Percentiles rank a stretch among this genome's conserved stretches.
Evolutionary conservation across 331 rosid genomes (phyloP).

Genomic region (Rosa hybrid): DNA sequence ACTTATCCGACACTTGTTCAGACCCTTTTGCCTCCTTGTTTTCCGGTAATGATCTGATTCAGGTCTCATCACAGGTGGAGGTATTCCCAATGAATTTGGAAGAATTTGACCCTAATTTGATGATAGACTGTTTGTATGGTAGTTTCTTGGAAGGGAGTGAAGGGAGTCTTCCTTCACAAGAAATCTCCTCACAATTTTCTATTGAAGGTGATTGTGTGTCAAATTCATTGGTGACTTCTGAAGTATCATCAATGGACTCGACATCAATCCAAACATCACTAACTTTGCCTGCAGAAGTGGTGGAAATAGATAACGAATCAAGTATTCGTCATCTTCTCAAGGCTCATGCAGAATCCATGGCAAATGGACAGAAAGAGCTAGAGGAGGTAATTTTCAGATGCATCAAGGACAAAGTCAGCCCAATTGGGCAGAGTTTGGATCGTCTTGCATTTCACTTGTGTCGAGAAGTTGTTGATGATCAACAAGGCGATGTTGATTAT

Average conservation of each 20-base stretch:
- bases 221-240: conserved; percentile 43
- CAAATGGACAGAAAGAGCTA: conserved; percentile 42
- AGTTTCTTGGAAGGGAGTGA: conserved; percentile 31
- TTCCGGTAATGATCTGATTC: conserved; percentile 27
- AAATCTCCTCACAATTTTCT: conserved; percentile 25
- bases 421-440: conserved; percentile 50
- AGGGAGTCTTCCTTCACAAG: conserved; percentile 33
- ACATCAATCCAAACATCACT: conserved; percentile 30
- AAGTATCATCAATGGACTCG: conserved; percentile 35
- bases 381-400: conserved; percentile 40
- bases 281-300: conserved; percentile 35
- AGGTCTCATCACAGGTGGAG: conserved; percentile 33
- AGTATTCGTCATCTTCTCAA: conserved; percentile 47
- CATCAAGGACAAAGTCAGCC: conserved; percentile 45
- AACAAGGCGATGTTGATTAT: conserved; percentile 21
- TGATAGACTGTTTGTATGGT: conserved; percentile 13
- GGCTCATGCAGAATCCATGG: conserved; percentile 49
- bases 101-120: conserved; percentile 28
- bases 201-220: conserved; percentile 32
- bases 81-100: conserved; percentile 36
- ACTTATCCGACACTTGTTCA: conserved; percentile 25
- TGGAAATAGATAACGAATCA: conserved; percentile 45
- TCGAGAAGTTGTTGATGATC: conserved; percentile 19
- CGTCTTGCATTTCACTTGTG: conserved; percentile 49
- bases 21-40: conserved; percentile 28